phyloP scores from a whole-genome alignment of 768 basidiomycete genomes.

The Psilocybe cyanescens region DNA sequence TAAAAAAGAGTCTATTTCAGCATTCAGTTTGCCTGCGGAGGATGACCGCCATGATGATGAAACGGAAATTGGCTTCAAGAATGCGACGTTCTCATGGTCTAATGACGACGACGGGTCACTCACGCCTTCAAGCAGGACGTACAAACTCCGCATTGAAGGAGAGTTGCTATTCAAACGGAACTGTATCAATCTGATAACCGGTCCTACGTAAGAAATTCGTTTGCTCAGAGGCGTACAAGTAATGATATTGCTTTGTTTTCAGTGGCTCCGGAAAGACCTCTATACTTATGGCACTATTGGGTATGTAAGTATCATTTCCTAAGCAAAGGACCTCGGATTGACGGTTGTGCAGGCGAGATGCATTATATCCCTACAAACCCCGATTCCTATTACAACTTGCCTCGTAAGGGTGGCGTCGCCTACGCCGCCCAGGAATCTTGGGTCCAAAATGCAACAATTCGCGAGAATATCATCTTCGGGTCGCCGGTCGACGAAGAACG shows the following conservation, averaged over 20 bases:
- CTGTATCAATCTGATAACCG: slow-evolving; percentile 57
- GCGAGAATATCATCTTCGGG: slow-evolving; percentile 82
- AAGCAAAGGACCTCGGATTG: not conserved
- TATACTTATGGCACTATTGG: slow-evolving; percentile 63
- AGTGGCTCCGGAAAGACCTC: slow-evolving; percentile 62
- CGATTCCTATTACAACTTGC: slow-evolving; percentile 67
- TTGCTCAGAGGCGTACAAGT: not conserved
- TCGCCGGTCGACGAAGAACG: slow-evolving; percentile 71
- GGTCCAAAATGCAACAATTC: slow-evolving; percentile 78
- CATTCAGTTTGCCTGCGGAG: not conserved
- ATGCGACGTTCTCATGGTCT: slow-evolving; percentile 62
- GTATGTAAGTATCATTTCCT: slow-evolving; percentile 8
- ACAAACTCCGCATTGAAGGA: slow-evolving; percentile 53
- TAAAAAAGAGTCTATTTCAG: not conserved
- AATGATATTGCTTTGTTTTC: not conserved
- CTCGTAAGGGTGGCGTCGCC: slow-evolving; percentile 65
- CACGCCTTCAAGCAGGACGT: slow-evolving; percentile 51
- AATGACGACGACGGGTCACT: slow-evolving; percentile 34
- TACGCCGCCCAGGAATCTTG: slow-evolving; percentile 85
- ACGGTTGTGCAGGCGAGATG: slow-evolving; percentile 53
- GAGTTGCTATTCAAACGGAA: slow-evolving; percentile 59
- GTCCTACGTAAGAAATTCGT: slow-evolving; percentile 44
- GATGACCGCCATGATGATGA: slow-evolving; percentile 13
- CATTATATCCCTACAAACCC: slow-evolving; percentile 55
- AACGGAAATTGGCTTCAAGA: slow-evolving; percentile 46